A percentile compares a stretch with the other conserved stretches of the same genome.
Conservation (phyloP, 345 rosid species). For the Lepidium didymum region DNA sequence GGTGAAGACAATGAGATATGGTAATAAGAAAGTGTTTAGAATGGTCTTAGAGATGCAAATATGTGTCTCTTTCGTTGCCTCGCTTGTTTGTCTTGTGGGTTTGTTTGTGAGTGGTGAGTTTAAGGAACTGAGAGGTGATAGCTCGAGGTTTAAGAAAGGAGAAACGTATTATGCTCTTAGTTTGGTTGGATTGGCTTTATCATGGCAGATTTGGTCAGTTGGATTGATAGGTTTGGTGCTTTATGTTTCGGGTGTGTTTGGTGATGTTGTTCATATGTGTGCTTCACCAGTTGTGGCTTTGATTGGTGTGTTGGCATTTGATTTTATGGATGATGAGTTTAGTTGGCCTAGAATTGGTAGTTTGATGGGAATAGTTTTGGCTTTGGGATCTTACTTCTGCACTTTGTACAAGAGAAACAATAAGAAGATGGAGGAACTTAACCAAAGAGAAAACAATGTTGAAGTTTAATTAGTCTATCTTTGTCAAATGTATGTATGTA, state of each 20-base stretch:
- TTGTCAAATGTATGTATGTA: background rate
- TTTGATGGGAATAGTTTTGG: slow-evolving; percentile 3
- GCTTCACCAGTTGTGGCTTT: slow-evolving; percentile 1
- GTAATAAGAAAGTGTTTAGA: background rate
- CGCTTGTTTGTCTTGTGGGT: background rate
- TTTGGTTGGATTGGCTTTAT: slow-evolving; percentile 2
- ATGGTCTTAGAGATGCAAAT: slow-evolving; percentile 1
- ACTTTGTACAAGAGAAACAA: slow-evolving; percentile 5
- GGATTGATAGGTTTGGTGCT: background rate
- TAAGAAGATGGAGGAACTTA: slow-evolving; percentile 5
- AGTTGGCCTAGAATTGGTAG: slow-evolving; percentile 15
- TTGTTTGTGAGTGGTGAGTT: background rate
- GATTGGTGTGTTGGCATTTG: background rate
- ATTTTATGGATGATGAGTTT: background rate
- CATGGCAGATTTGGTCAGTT: background rate
- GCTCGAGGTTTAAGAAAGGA: background rate
- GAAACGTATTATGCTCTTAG: background rate
- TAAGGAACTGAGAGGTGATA: background rate
- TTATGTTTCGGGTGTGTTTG: slow-evolving; percentile 1
- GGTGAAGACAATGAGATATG: background rate
- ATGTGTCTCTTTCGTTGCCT: background rate
- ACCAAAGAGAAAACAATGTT: background rate
- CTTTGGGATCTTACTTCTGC: slow-evolving; percentile 23
- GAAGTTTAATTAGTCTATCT: slow-evolving; percentile 6
- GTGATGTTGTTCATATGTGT: background rate